Conservation (phyloP, 108 stramenopile species). For the Ochromonas danica region DNA sequence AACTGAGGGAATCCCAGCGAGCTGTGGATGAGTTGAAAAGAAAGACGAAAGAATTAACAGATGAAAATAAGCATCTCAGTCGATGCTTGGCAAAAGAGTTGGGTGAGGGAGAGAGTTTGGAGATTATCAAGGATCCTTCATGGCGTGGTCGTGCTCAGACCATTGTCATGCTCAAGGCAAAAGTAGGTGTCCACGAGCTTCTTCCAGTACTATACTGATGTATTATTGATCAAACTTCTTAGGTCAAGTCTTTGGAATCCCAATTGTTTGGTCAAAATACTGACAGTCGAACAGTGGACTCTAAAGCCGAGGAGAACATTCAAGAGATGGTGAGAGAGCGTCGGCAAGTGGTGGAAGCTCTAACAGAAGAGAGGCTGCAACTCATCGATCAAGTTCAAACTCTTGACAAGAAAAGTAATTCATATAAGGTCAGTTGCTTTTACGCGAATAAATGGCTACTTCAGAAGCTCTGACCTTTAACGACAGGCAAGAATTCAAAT, state of each 20-base stretch:
- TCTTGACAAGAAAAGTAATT: not conserved
- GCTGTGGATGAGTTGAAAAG: slow-evolving; percentile 20
- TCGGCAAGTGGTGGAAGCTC: slow-evolving; percentile 8
- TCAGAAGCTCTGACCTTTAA: too few species aligned
- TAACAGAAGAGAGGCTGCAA: slow-evolving; percentile 32
- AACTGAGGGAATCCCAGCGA: not conserved
- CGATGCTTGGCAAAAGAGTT: not conserved
- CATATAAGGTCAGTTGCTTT: too few species aligned
- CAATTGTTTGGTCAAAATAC: too few species aligned
- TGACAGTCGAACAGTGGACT: too few species aligned
- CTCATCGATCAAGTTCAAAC: not conserved
- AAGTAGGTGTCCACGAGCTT: too few species aligned
- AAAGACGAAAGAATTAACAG: slow-evolving; percentile 6
- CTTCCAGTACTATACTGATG: not conserved
- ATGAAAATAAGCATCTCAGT: slow-evolving; percentile 4
- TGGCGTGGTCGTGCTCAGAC: slow-evolving; percentile 29
- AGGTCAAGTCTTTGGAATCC: too few species aligned
- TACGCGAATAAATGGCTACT: too few species aligned
- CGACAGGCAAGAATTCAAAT: slow-evolving; percentile 5
- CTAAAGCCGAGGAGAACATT: slow-evolving; percentile 20
- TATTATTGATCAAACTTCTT: not conserved
- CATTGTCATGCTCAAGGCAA: slow-evolving; percentile 33
- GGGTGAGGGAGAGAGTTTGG: slow-evolving; percentile 6
- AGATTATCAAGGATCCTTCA: not conserved
- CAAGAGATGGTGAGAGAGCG: slow-evolving; percentile 2